Base-by-base conservation (phyloP, 1,284 basidiomycete species). In the Ustilago lituana region DNA sequence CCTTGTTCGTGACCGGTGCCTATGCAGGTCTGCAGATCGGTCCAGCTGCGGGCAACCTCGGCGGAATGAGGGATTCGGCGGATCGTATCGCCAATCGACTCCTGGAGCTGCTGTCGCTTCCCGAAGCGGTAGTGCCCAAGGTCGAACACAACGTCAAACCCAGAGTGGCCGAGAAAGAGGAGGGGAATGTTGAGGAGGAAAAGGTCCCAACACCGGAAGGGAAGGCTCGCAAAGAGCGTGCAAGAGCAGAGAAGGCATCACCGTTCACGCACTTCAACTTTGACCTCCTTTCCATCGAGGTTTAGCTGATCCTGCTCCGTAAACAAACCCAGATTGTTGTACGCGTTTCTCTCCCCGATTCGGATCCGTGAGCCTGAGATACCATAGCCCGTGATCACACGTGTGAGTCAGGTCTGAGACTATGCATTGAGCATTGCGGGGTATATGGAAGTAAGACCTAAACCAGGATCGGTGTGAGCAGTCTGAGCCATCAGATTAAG, bases 1-100 rank as follows among this genome's bases (percentile, higher is more conserved):
- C 82, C 0, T 64, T 82, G 1, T 84, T 82, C 37, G 56, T 80
- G n/a, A 69, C 78, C 5, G 83, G 83, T 2, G 75, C 76, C 35
- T 78, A 75, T 62, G 64, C 64, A 23, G 72, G 65, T 0, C 54
- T 74, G 2, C 71, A 80, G 57, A 76, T 83, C 41, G 83, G 83
- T 7, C 83, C 83, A 0, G 82, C 74, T 11, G 82, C 80, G 0
- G 75, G 74, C 24, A 84, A 84, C 36, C 59, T 83, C 10, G 76
- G 76, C 17, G 82, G 83, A 4, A 81, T 82, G 33, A 61, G 83
- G 5, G 77, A 78, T 15, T 82, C 80, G 9, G 83, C 83, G 1
- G 83, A 84, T 41, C 66, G 83, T 1, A 77, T 84, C 24, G 82
- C 77, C 0, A 67, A 65, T 22, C 45, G 74, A 2, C 43, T 83